Evolutionary conservation across 176 grass and related monocot species (phyloP).

Genomic region (Themeda triandra): DNA sequence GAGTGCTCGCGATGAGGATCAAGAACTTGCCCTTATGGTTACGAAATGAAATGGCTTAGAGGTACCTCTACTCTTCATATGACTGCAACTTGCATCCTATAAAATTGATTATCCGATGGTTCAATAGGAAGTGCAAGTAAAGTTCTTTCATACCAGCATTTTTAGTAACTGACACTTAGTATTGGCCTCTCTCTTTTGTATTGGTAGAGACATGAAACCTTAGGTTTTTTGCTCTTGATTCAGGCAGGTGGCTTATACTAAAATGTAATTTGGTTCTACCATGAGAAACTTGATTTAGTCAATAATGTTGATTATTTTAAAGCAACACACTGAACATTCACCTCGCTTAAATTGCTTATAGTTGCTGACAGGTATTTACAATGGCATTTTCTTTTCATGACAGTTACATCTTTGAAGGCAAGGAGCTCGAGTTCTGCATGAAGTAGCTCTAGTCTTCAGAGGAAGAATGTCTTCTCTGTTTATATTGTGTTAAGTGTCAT

Average conservation of each 20-base stretch:
- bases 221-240: background rate
- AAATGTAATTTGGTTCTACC: background rate
- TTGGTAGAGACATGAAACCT: background rate
- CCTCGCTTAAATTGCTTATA: background rate
- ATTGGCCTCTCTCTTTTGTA: background rate
- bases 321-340: background rate
- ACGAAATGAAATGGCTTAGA: background rate
- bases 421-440: conserved; percentile 89
- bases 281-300: background rate
- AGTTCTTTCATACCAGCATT: background rate
- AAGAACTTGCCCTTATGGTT: background rate
- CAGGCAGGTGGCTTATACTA: background rate
- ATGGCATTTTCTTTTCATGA: background rate
- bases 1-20: background rate
- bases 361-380: background rate
- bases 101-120: too few relatives aligned
- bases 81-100: too few relatives aligned
- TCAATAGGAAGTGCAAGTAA: too few relatives aligned
- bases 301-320: background rate
- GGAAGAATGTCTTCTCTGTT: conserved; percentile 47
- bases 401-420: conserved; percentile 90
- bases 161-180: background rate
- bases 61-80: background rate
- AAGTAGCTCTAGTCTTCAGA: conserved; percentile 66
- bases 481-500: background rate